Conservation (phyloP, 2,329 filamentous ascomycete species). For the Paramyrothecium roridum region DNA sequence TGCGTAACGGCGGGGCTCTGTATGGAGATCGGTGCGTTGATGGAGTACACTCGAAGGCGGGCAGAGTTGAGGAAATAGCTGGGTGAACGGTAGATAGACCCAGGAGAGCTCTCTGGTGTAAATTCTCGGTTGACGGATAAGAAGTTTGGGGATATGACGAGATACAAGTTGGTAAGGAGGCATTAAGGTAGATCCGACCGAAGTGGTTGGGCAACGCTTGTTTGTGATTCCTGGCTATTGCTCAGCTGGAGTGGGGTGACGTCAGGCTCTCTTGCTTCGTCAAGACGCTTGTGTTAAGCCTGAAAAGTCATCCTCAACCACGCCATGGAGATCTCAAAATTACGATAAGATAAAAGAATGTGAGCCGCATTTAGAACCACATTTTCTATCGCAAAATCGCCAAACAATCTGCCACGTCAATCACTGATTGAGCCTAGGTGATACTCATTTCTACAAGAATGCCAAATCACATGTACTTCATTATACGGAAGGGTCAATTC, state of each 20-base stretch:
- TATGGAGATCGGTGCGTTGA: neutral
- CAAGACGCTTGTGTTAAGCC: no score
- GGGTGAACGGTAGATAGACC: no score
- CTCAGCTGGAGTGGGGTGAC: conserved; percentile 7
- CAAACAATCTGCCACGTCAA: no score
- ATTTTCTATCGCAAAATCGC: no score
- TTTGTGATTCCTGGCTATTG: neutral
- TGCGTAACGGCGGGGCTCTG: conserved; percentile 2
- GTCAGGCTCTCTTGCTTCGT: conserved; percentile 2
- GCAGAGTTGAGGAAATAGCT: no score
- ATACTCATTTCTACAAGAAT: neutral
- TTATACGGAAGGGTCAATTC: neutral
- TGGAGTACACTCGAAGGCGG: no score
- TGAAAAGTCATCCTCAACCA: no score
- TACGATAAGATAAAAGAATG: no score
- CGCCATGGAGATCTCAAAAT: no score
- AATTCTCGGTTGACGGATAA: neutral
- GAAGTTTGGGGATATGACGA: neutral
- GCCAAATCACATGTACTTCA: neutral
- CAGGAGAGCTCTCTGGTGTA: no score
- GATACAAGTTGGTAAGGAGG: neutral
- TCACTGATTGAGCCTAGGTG: no score
- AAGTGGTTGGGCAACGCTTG: neutral
- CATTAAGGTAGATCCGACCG: neutral
- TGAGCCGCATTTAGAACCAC: no score